A percentile compares a stretch with the other conserved stretches of the same genome.
Conservation (phyloP, 768 basidiomycete species). For the Glaciozyma martinii region DNA sequence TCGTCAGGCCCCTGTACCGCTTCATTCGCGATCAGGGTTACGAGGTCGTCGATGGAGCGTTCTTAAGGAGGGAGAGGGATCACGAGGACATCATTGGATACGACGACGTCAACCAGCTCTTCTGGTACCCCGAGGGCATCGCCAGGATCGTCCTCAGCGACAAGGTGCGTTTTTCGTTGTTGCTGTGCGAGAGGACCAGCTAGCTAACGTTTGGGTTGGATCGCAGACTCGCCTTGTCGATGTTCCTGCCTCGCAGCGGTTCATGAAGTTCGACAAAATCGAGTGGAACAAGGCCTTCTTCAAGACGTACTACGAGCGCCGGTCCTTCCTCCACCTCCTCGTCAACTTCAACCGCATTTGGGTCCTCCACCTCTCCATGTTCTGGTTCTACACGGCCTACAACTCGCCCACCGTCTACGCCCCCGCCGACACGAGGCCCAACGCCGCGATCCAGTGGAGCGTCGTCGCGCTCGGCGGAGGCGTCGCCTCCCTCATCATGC, state of each 20-base stretch:
- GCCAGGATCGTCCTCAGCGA: constrained; percentile 78
- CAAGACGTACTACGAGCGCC: constrained; percentile 98
- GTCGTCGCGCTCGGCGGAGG: constrained; percentile 90
- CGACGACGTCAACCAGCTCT: constrained; percentile 96
- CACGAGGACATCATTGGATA: constrained; percentile 94
- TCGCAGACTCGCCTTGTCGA: constrained; percentile 78
- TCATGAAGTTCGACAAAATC: constrained; percentile 92
- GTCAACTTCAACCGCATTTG: constrained; percentile 99
- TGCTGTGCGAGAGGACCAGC: not conserved
- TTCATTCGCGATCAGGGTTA: constrained; percentile 98
- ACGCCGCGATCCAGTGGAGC: constrained; percentile 80
- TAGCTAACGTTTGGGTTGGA: constrained; percentile 12
- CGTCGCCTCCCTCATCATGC: constrained; percentile 94
- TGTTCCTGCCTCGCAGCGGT: constrained; percentile 78
- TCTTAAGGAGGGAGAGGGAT: constrained; percentile 83
- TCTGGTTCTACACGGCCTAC: constrained; percentile 92
- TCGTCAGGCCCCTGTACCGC: constrained; percentile 86
- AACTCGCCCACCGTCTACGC: constrained; percentile 79
- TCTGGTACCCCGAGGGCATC: constrained; percentile 99
- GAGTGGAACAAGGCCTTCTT: constrained; percentile 96
- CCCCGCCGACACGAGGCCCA: constrained; percentile 52
- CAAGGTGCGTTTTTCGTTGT: constrained; percentile 51
- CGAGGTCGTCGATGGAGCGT: constrained; percentile 89
- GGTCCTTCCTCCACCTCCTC: constrained; percentile 88
- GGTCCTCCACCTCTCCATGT: constrained; percentile 91